Conservation (phyloP, 352 stramenopile species). For the Lagenidium giganteum region DNA sequence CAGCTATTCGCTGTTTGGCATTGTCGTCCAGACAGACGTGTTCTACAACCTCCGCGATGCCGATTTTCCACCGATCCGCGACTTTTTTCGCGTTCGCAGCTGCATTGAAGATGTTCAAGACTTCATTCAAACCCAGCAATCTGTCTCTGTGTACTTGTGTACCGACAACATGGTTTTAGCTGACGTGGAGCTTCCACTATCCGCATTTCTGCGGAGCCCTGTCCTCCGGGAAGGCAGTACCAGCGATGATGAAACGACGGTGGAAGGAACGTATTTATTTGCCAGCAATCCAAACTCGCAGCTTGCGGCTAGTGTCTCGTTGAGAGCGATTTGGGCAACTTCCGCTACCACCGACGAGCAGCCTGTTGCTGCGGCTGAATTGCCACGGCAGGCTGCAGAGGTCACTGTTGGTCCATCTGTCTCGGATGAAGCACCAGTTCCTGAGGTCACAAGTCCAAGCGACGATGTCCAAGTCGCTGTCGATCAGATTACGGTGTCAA, state of each 20-base stretch:
- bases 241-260: slow-evolving; percentile 1
- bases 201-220: too few species aligned
- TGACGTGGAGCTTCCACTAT: slow-evolving; percentile 49
- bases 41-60: slow-evolving; percentile 51
- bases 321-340: too few species aligned
- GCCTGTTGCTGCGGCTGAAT: too few species aligned
- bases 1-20: slow-evolving; percentile 79
- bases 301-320: too few species aligned
- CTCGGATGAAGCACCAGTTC: too few species aligned
- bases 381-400: too few species aligned
- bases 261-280: slow-evolving; percentile 14
- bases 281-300: too few species aligned
- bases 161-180: slow-evolving; percentile 58
- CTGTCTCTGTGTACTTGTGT: slow-evolving; percentile 62
- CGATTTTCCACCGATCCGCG: slow-evolving; percentile 63
- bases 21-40: slow-evolving; percentile 78
- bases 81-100: slow-evolving; percentile 65
- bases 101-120: slow-evolving; percentile 35
- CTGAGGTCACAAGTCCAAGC: too few species aligned
- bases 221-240: not conserved
- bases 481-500: too few species aligned
- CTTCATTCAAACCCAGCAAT: slow-evolving; percentile 25
- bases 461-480: too few species aligned
- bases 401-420: too few species aligned
- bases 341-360: too few species aligned